Percentiles rank a stretch among this genome's conserved stretches.
phyloP scores from a whole-genome alignment of 192 early-diverging fungal species.

The Gamsiella multidivaricata region DNA sequence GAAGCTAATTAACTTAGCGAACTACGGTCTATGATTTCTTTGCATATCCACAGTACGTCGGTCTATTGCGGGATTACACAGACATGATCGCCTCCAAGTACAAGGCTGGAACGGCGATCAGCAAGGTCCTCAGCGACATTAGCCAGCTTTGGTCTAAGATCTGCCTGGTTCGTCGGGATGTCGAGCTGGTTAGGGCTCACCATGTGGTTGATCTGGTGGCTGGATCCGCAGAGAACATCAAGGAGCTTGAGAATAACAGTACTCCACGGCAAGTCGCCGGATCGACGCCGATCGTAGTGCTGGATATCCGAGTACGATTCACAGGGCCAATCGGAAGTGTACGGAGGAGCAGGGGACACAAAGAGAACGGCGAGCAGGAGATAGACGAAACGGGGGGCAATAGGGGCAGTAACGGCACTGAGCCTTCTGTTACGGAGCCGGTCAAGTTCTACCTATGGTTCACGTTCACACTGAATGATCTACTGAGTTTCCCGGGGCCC shows the following conservation, averaged over 20 bases:
- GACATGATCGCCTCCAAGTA: slow-evolving; percentile 36
- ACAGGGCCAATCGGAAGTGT: slow-evolving; percentile 20
- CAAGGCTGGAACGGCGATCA: slow-evolving; percentile 30
- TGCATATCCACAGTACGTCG: slow-evolving; percentile 9
- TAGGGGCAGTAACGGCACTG: neutral
- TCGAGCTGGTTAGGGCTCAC: slow-evolving; percentile 38
- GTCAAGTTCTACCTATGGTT: slow-evolving; percentile 55
- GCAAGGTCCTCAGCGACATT: slow-evolving; percentile 43
- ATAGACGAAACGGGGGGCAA: neutral
- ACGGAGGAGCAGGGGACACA: slow-evolving; percentile 5
- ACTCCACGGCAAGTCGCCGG: slow-evolving; percentile 8
- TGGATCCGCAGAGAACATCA: slow-evolving; percentile 46
- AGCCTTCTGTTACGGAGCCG: slow-evolving; percentile 19
- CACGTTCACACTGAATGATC: slow-evolving; percentile 44
- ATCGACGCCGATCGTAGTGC: slow-evolving; percentile 31
- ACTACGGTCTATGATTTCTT: too few species aligned
- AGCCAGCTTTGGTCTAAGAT: slow-evolving; percentile 36
- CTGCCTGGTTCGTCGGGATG: slow-evolving; percentile 20
- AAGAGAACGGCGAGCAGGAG: neutral
- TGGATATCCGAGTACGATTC: slow-evolving; percentile 50
- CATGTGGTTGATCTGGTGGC: slow-evolving; percentile 48
- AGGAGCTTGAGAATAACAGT: slow-evolving; percentile 28
- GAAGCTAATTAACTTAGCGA: too few species aligned
- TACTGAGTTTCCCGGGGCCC: slow-evolving; percentile 33
- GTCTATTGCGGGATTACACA: slow-evolving; percentile 25